A percentile compares a stretch with the other conserved stretches of the same genome.
These are phyloP conservation scores for Cutaneotrichosporon curvatum DNA, from an alignment of 1,284 basidiomycete genomes.

Conservation along the genomic window DNA sequence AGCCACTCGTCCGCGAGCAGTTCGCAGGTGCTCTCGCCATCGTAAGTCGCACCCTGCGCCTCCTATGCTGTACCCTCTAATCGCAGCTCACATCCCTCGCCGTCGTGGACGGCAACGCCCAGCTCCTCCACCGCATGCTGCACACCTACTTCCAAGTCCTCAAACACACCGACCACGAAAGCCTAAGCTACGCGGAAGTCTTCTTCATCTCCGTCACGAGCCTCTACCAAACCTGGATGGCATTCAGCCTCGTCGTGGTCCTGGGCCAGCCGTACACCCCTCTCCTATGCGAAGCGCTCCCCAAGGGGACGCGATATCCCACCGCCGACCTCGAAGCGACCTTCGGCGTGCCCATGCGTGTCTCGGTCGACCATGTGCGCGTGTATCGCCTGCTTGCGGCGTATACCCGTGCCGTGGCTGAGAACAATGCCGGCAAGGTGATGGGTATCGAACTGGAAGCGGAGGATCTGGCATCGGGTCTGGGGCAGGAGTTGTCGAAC, in stretches of 20 bases:
- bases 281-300: constrained; percentile 3
- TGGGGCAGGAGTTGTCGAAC: constrained; percentile 1
- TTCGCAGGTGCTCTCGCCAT: constrained; percentile 3
- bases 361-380: not conserved
- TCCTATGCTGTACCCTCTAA: too few relatives aligned
- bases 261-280: constrained; percentile 1
- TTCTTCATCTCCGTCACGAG: constrained; percentile 8
- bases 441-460: constrained; percentile 9
- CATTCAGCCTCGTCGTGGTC: constrained; percentile 8
- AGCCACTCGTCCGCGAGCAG: constrained; percentile 8
- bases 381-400: not conserved
- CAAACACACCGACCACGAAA: too few relatives aligned
- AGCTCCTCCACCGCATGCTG: constrained; percentile 8
- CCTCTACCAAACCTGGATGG: constrained; percentile 11
- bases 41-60: too few relatives aligned
- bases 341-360: not conserved
- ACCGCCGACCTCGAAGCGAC: not conserved
- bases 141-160: too few relatives aligned
- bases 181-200: not conserved
- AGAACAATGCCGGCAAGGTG: not conserved
- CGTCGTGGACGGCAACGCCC: constrained; percentile 14
- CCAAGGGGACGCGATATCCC: not conserved
- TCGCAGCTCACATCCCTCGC: constrained; percentile 11
- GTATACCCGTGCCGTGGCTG: not conserved
- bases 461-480: constrained; percentile 6